These are phyloP conservation scores for Pyropia yezoensis DNA, from an alignment of 23 red algal genomes.

Conservation along the genomic window DNA sequence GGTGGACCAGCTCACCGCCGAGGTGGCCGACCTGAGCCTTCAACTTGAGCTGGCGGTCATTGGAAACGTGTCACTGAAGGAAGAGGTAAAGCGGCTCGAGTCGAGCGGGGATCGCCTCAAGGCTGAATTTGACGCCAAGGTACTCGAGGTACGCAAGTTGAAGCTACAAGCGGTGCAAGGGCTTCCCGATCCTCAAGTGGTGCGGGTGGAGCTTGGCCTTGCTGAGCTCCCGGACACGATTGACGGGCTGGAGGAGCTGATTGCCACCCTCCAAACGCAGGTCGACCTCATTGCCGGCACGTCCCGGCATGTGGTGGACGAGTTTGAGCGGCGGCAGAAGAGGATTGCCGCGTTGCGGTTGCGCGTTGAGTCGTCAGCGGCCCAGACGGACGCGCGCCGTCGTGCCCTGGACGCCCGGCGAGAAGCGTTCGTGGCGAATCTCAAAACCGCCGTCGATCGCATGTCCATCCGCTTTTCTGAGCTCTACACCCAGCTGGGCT, in stretches of 20 bases:
- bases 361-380: slow-evolving; percentile 17
- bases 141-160: slow-evolving; percentile 8
- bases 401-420: slow-evolving; percentile 16
- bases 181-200: slow-evolving; percentile 11
- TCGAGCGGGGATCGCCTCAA: neutral
- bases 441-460: slow-evolving; percentile 16
- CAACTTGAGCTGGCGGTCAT: no score
- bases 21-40: no score
- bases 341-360: slow-evolving; percentile 40
- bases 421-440: slow-evolving; percentile 31
- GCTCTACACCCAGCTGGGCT: slow-evolving; percentile 58
- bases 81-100: neutral
- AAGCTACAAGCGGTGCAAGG: slow-evolving; percentile 6
- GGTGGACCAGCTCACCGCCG: no score
- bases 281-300: slow-evolving; percentile 31
- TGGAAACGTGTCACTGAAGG: no score
- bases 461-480: slow-evolving; percentile 59
- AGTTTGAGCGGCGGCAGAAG: slow-evolving; percentile 51
- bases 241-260: slow-evolving; percentile 34
- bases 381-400: neutral
- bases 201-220: slow-evolving; percentile 9
- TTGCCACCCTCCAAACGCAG: slow-evolving; percentile 33
- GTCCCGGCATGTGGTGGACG: slow-evolving; percentile 18
- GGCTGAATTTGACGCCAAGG: slow-evolving; percentile 18
- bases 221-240: slow-evolving; percentile 25